A percentile compares a stretch with the other conserved stretches of the same genome.
Conservation (phyloP, 177 flowering plant genomes). For the Vitis hybrid region DNA sequence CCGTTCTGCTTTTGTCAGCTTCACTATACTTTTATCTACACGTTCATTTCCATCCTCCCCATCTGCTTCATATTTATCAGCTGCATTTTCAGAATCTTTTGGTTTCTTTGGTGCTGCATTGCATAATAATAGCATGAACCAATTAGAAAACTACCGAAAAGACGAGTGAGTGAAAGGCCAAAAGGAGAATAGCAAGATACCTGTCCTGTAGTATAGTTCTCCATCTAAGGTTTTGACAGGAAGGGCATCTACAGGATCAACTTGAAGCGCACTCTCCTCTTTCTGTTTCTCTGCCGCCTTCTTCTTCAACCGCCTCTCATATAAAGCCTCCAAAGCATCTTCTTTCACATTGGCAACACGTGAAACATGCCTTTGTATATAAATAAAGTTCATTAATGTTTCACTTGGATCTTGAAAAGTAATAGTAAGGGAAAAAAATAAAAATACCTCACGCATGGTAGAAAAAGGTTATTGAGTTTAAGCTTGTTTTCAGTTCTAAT, state of each 20-base stretch:
- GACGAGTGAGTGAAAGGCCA: background rate
- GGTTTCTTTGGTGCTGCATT: slow-evolving; percentile 39
- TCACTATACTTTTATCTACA: slow-evolving; percentile 34
- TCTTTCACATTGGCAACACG: slow-evolving; percentile 79
- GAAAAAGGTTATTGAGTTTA: too few relatives aligned
- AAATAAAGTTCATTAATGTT: background rate
- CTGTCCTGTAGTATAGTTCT: slow-evolving; percentile 52
- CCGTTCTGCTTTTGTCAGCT: slow-evolving; percentile 73
- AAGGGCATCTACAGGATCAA: slow-evolving; percentile 80
- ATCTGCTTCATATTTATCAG: slow-evolving; percentile 30
- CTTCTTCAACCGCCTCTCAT: slow-evolving; percentile 57
- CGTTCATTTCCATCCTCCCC: slow-evolving; percentile 24
- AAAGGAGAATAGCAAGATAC: slow-evolving; percentile 24
- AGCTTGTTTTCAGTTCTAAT: too few relatives aligned
- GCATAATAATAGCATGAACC: background rate
- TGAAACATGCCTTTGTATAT: slow-evolving; percentile 60
- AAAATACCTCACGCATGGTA: too few relatives aligned
- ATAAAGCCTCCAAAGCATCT: slow-evolving; percentile 64
- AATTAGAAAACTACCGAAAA: slow-evolving; percentile 8
- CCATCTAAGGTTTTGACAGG: slow-evolving; percentile 88
- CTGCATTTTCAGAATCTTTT: slow-evolving; percentile 21
- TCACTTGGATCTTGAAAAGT: background rate
- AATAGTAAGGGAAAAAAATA: background rate
- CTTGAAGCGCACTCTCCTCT: slow-evolving; percentile 36
- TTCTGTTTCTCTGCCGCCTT: slow-evolving; percentile 32